phyloP scores from a whole-genome alignment of 371 early-diverging fungal genomes.

The Haplosporangium sp. region DNA sequence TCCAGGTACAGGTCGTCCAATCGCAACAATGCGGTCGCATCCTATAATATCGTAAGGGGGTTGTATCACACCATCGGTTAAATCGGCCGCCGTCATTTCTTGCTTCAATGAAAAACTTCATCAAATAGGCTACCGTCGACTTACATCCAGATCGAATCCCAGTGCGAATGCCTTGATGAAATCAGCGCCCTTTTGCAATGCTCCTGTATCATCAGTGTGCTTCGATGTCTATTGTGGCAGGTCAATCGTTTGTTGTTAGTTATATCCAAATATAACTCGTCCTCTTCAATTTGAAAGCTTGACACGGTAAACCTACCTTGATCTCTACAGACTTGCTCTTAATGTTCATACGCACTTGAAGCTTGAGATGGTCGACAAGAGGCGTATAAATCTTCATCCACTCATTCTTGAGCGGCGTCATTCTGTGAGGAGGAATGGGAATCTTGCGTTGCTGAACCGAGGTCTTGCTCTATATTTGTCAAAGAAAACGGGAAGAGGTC shows the following conservation, averaged over 20 bases:
- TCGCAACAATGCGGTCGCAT: conserved; percentile 94
- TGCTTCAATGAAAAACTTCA: too few species aligned
- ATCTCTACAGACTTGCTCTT: conserved; percentile 92
- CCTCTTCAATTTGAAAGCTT: too few species aligned
- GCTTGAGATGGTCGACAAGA: conserved; percentile 96
- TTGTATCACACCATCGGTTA: neutral
- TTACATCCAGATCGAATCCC: conserved; percentile 91
- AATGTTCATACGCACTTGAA: conserved; percentile 97
- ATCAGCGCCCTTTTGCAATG: conserved; percentile 95
- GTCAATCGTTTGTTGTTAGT: neutral
- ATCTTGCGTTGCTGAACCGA: conserved; percentile 77
- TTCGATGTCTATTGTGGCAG: conserved; percentile 68
- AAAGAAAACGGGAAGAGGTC: neutral
- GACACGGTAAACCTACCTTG: conserved; percentile 67
- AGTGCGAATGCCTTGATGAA: conserved; percentile 94
- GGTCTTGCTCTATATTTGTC: conserved; percentile 27
- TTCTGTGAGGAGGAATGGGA: conserved; percentile 93
- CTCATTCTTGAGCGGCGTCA: conserved; percentile 92
- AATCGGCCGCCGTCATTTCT: too few species aligned
- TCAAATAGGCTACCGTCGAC: too few species aligned
- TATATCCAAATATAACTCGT: too few species aligned
- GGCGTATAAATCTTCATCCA: conserved; percentile 99
- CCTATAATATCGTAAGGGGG: conserved; percentile 55
- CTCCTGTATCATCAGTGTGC: conserved; percentile 87
- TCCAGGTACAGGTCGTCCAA: conserved; percentile 97